phyloP scores from a whole-genome alignment of 345 rosid species.

The Sisymbrium irio region DNA sequence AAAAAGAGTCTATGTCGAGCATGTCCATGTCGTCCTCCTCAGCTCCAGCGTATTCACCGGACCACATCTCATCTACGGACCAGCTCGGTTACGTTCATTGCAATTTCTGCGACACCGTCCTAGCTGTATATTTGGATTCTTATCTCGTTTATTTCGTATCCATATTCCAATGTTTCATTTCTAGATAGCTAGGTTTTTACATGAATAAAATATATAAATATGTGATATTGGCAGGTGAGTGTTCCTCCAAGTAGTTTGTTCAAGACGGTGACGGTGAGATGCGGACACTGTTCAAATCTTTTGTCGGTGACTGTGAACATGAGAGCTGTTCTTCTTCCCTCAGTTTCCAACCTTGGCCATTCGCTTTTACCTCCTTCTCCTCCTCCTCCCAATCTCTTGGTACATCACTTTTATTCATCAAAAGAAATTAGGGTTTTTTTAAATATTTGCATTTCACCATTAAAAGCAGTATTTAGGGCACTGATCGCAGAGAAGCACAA shows the following conservation, averaged over 20 bases:
- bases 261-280: constrained; percentile 93
- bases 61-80: constrained; percentile 83
- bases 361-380: constrained; percentile 56
- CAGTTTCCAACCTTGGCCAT: constrained; percentile 65
- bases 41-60: constrained; percentile 70
- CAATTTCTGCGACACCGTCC: constrained; percentile 92
- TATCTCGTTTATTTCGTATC: constrained; percentile 1
- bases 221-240: constrained; percentile 59
- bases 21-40: constrained; percentile 56
- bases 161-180: background rate
- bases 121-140: constrained; percentile 54
- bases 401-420: background rate
- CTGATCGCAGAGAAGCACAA: background rate
- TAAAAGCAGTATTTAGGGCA: background rate
- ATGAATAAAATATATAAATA: background rate
- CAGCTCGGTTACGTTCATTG: constrained; percentile 98
- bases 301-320: constrained; percentile 64
- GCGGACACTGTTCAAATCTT: constrained; percentile 91
- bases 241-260: constrained; percentile 85
- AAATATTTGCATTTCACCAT: background rate
- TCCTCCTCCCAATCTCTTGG: constrained; percentile 20
- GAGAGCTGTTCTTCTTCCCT: constrained; percentile 66
- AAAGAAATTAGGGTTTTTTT: background rate
- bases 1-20: constrained; percentile 22
- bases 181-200: constrained; percentile 1